Base-by-base conservation (phyloP, 768 basidiomycete species). In the Amanita rimosa region DNA sequence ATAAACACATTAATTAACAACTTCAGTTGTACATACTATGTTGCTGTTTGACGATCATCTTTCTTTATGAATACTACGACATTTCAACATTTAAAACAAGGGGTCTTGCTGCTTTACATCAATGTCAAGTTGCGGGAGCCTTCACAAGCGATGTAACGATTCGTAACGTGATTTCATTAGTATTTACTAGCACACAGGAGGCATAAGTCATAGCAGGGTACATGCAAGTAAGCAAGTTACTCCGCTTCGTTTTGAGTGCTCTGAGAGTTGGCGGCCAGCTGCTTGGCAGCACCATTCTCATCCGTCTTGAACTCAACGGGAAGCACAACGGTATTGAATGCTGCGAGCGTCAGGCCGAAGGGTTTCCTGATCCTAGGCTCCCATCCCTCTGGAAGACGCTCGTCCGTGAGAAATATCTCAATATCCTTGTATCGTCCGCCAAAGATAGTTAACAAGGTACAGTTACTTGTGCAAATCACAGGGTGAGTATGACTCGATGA, bases 351-450 rank as follows among this genome's bases (percentile, higher is more conserved):
- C 29, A 87, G 61, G 0, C 86, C 85, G 47, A 70, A 64, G 0
- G 64, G 74, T 31, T 70, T 63, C n/a, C 72, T 67, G 26, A 78
- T 61, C 11, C 73, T 65, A 0, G 85, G 71, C 58, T 87, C 83
- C 83, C 84, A 89, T 17, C 78, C 78, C 0, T 81, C 70, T 0
- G 81, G 79, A 27, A 90, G 58, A 13, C 84, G 74, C 54, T 90
- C 86, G 39, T 90, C 82, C 7, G 68, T 59, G n/a, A 90, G 61
- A 43, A 85, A 56, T 0, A 70, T 54, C 36, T 72, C 64, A 33
- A 88, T 55, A 49, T 82, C 81, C 6, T 67, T 61, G 4, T 81
- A 57, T 16, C 71, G 67, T 2, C 85, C 83, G 4, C 83, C 88
- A 53, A 86, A 81, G 46, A 82, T 76, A 1, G 73, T 74, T 13